Base-by-base conservation (phyloP, 192 early-diverging fungal genomes). In the Backusella tarrabulga region DNA sequence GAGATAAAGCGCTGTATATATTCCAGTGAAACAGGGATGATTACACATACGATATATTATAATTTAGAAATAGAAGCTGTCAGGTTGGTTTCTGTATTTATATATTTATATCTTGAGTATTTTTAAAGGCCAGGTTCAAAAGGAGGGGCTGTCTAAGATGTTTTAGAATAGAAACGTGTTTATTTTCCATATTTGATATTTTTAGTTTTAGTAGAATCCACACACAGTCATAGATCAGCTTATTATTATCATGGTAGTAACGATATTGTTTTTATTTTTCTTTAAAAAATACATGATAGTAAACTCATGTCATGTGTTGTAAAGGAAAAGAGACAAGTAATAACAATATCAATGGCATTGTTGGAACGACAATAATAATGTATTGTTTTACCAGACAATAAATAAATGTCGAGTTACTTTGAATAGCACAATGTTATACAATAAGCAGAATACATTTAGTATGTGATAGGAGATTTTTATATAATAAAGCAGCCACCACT, bases 61-160 rank as follows among this genome's bases (percentile, higher is more conserved):
- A 29, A 29, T 63, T 29, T 63, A 63, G 56, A 63, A 14, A 63
- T 63, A 29, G 56, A 23, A 63, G 23, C 56, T 63, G 56, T 63
- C 56, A 63, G 56, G 56, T 63, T 63, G 56, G 56, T 63, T 63
- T 23, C 23, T 29, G 21, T 63, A 29, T 63, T 12, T 26, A 14
- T 63, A 63, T 63, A 29, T 29, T 63, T 63, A 23, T 63, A 63
- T 63, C 15, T 50, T n/a, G 46, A 50, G 46, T 50, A 50, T 50
- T 50, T 63, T 63, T 63, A 63, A 63, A 63, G 56, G 56, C 56
- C 56, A 29, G 56, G 56, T 63, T 50, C 56, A 63, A 63, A 63
- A 63, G 56, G 56, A 63, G 56, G 11, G n/a, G 46, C 46, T 63
- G 56, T 63, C 56, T 12, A 63, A 26, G 21, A 63, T 63, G 56